A percentile compares a stretch with the other conserved stretches of the same genome.
phyloP scores from a whole-genome alignment of 176 grass and related monocot species.

The Hordeum marinum region DNA sequence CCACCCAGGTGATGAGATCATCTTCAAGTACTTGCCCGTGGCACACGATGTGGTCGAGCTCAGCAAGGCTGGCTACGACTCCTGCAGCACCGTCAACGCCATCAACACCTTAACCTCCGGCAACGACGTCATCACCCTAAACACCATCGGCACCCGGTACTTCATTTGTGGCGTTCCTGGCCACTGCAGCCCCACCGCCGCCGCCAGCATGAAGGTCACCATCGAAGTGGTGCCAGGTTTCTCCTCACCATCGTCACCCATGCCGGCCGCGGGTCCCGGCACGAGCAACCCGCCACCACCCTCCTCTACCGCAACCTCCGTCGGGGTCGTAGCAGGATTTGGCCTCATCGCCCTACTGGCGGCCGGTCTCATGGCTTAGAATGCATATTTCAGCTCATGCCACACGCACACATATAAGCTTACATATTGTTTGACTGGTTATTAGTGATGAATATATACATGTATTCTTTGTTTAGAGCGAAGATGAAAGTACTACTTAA shows the following conservation, averaged over 20 bases:
- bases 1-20: slow-evolving; percentile 33
- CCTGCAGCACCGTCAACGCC: slow-evolving; percentile 21
- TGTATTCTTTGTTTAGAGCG: background rate
- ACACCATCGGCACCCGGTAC: background rate
- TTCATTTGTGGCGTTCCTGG: background rate
- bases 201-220: slow-evolving; percentile 37
- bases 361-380: background rate
- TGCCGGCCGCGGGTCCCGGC: background rate
- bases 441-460: background rate
- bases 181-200: slow-evolving; percentile 25
- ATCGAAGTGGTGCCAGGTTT: slow-evolving; percentile 16
- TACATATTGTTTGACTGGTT: background rate
- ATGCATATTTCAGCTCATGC: background rate
- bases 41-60: slow-evolving; percentile 47
- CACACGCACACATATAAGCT: background rate
- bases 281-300: background rate
- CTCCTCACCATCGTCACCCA: background rate
- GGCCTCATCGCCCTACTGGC: background rate
- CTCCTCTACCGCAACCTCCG: background rate
- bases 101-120: slow-evolving; percentile 27
- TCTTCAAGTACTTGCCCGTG: slow-evolving; percentile 27
- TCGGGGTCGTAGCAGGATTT: background rate
- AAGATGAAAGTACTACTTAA: background rate
- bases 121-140: slow-evolving; percentile 18
- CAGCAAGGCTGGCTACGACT: slow-evolving; percentile 30